phyloP scores from a whole-genome alignment of 2,329 filamentous ascomycete genomes.

The Talaromyces sp. region DNA sequence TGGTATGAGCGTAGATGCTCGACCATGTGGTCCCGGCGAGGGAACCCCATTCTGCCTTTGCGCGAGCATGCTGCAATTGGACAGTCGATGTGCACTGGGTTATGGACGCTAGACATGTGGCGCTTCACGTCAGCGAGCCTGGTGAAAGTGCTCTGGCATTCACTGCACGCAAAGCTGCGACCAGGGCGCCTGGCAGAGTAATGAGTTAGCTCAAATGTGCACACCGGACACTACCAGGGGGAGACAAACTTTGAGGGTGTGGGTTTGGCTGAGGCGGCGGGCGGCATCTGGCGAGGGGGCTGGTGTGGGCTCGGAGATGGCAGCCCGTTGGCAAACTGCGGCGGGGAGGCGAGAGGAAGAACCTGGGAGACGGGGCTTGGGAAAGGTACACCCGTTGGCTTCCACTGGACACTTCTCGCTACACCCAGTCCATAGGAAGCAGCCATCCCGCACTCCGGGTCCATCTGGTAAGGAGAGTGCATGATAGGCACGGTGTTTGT shows the following conservation, averaged over 20 bases:
- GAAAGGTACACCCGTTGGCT: too few relatives aligned
- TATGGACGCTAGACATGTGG: constrained; percentile 45
- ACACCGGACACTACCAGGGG: background rate
- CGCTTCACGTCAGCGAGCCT: constrained; percentile 47
- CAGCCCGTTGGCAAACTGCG: background rate
- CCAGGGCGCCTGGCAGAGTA: constrained; percentile 16
- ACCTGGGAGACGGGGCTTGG: background rate
- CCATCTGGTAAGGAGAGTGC: background rate
- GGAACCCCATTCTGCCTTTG: constrained; percentile 48
- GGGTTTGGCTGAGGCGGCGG: background rate
- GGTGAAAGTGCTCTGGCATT: constrained; percentile 37
- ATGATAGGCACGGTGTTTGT: background rate
- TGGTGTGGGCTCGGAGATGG: background rate
- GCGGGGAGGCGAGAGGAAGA: background rate
- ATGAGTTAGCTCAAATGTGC: background rate
- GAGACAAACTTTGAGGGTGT: background rate
- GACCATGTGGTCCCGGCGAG: constrained; percentile 52
- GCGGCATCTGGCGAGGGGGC: background rate
- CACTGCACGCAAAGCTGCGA: constrained; percentile 28
- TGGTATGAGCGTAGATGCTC: constrained; percentile 56
- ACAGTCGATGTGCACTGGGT: constrained; percentile 41
- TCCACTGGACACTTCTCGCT: background rate
- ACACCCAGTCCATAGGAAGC: background rate
- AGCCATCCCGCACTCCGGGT: background rate
- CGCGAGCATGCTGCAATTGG: constrained; percentile 39